Evolutionary conservation across 495 filamentous ascomycete genomes (phyloP), one percentile per base, ranked within the genome.

Genomic region (Aspergillus hancockii): DNA sequence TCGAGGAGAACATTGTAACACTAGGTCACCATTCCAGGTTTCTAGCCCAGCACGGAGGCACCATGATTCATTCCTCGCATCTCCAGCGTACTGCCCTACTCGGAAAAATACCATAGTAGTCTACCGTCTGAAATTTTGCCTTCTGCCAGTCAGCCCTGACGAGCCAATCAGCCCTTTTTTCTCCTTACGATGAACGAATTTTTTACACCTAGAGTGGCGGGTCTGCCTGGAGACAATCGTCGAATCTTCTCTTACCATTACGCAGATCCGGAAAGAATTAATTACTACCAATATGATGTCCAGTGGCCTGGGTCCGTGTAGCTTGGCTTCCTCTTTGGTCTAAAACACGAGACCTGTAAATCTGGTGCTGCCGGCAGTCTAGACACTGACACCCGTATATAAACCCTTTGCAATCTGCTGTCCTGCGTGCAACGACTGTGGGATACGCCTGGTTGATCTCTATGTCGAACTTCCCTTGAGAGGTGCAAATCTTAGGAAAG

Each of bases 301-400:
- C 8, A 45, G 16, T 7, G 32, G 28, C 45, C 23, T 36, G 30
- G 54, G 60, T 54, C 53, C 21, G 5, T 63, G 62, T 52, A 51
- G 49, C 69, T 73, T 70, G 71, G 71, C 69, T 73, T 67, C 67
- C 67, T 54, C 55, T 68, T 60, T 43, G 18, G 55, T 58, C 38
- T 54, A 63, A 43, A 47, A 56, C 47, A 41, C 63, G 18, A 21
- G 36, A 60, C 58, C 25, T 23, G 28, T 58, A 25, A n/a, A 19
- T 41, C 51, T 31, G 38, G 28, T 50, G 46, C 32, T 43, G 36
- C 25, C 3, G 45, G 18, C 22, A 28, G 10, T 49, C 12, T 52
- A 38, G 43, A 6, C 43, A 50, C 34, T 2, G 34, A 43, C 3
- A 18, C 6, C 51, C 8, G 32, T 63, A 54, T 68, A 68, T 68